Evolutionary conservation across 352 stramenopile genomes (phyloP).

Genomic region (Saprolegnia diclina): DNA sequence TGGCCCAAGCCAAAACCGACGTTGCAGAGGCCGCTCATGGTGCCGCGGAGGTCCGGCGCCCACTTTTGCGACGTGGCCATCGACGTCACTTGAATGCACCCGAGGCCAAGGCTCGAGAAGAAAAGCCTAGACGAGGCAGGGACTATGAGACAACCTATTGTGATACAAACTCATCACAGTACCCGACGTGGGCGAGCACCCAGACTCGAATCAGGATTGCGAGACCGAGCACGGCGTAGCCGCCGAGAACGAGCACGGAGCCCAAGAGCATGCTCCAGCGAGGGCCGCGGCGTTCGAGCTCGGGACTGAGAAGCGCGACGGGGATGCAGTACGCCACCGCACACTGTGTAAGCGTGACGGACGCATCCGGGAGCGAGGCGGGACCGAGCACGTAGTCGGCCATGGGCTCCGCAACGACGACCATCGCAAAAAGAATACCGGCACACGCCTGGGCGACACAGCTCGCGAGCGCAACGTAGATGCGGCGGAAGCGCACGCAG

Average conservation of each 20-base stretch:
- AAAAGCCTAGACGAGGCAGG: too few species aligned
- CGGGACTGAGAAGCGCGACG: not conserved
- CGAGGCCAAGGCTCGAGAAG: too few species aligned
- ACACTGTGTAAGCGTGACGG: not conserved
- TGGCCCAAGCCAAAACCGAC: slow-evolving; percentile 23
- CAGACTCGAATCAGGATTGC: not conserved
- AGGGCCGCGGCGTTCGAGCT: slow-evolving; percentile 3
- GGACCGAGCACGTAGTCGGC: not conserved
- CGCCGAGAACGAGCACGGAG: not conserved
- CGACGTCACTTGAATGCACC: too few species aligned
- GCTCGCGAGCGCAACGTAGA: not conserved
- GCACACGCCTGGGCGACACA: not conserved
- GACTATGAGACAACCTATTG: too few species aligned
- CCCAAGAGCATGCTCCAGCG: not conserved
- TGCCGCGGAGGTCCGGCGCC: slow-evolving; percentile 19
- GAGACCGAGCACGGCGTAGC: not conserved
- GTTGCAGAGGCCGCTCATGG: slow-evolving; percentile 3
- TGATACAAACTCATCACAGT: not conserved
- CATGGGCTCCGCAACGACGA: not conserved
- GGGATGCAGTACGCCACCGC: not conserved
- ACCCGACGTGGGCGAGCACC: not conserved
- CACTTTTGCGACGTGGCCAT: slow-evolving; percentile 22
- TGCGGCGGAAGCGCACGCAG: not conserved
- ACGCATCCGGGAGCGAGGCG: not conserved
- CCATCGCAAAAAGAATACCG: not conserved